Percentiles rank a stretch among this genome's conserved stretches.
Evolutionary conservation across 495 filamentous ascomycete genomes (phyloP).

Genomic region (Penicillium steckii): DNA sequence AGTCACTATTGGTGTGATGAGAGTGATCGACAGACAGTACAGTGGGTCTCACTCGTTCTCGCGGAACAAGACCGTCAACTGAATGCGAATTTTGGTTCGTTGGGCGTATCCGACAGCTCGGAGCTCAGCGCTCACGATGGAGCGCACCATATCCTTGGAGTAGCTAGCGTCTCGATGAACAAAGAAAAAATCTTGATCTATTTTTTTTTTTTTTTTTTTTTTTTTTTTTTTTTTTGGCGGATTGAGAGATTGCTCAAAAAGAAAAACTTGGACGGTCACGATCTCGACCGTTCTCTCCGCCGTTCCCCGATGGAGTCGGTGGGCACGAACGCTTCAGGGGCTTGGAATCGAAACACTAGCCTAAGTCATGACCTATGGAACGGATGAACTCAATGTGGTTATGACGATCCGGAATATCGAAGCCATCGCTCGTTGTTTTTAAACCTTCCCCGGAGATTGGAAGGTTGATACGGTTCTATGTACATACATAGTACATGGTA

Average conservation of each 20-base stretch:
- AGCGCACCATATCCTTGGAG: not conserved
- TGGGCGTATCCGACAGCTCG: conserved; percentile 11
- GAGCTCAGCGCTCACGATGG: not conserved
- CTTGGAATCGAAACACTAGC: conserved; percentile 10
- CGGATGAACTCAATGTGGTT: not conserved
- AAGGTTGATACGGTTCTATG: too few relatives aligned
- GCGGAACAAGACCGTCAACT: conserved; percentile 18
- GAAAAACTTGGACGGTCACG: conserved; percentile 1
- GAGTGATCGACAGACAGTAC: conserved; percentile 20
- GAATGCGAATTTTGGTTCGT: conserved; percentile 17
- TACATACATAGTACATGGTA: too few relatives aligned
- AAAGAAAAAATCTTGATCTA: conserved; percentile 4
- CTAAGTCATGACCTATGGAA: not conserved
- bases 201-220: too few relatives aligned
- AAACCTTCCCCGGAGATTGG: too few relatives aligned
- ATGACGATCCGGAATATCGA: not conserved
- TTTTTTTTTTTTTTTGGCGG: too few relatives aligned
- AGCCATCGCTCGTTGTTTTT: not conserved
- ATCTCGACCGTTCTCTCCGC: conserved; percentile 1
- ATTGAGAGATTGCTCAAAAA: not conserved
- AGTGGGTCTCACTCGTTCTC: conserved; percentile 18
- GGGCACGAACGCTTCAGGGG: conserved; percentile 4
- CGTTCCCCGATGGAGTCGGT: conserved; percentile 1
- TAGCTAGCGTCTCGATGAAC: not conserved
- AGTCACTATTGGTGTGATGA: conserved; percentile 24